Evolutionary conservation across 805 yeast species (phyloP), one percentile per base, ranked within the genome.

Genomic region (Blastobotrys terrestris): DNA sequence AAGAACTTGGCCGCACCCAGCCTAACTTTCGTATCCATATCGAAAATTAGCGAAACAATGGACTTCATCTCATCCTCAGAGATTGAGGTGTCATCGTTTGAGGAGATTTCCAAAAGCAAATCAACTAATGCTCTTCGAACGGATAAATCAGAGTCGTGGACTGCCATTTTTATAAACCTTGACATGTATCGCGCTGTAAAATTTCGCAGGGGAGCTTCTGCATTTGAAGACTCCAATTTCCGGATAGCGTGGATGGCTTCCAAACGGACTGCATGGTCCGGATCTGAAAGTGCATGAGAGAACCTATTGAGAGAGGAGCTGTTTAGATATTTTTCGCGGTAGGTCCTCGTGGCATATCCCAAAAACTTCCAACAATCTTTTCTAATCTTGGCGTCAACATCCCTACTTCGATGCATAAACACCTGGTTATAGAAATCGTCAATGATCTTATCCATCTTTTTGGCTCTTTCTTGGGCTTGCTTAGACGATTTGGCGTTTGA

Each of bases 211-310:
- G 90, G 88, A 0, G 84, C 71, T n/a, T 77, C 76, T 50, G 79
- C 70, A 26, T 26, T 26, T 26, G 35, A 11, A 6, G 35, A 26
- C 20, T 68, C 65, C 20, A 70, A 68, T 60, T 71, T 80, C 11
- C 72, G 64, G 44, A 90, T 68, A 2, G 77, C 74, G 58, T 74
- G 79, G 21, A 85, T 63, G 1, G 82, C 90, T 59, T 86, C 89
- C 6, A 74, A 64, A 58, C 95, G 76, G 1, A 87, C 95, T 2
- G 64, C 56, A 8, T 77, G 67, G 14, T 78, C 76, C 1, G 80
- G 72, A 63, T 90, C 97, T n/a, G 91, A 82, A 43, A 91, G 70
- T 35, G 87, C 72, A 95, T 95, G 86, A 3, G 96, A 96, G 62
- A 86, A 76, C 66, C 86, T 87, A 56, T 90, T 77, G 57, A 89